phyloP scores from a whole-genome alignment of 306 rosid species.

The Acacia melanoxylon region DNA sequence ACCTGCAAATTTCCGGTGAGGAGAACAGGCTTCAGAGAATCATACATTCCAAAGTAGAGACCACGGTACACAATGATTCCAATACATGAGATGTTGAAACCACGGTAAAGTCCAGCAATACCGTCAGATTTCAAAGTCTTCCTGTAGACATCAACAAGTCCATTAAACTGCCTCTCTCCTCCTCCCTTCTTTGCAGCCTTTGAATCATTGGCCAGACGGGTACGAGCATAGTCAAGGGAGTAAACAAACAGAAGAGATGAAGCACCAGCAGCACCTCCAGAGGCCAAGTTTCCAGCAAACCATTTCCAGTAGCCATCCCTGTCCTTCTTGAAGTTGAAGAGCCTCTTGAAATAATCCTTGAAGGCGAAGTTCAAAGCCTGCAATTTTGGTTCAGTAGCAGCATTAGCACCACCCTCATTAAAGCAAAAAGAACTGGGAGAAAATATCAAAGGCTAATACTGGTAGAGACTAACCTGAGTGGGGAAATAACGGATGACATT shows the following conservation, averaged over 20 bases:
- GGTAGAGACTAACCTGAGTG: slow-evolving; percentile 53
- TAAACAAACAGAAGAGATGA: slow-evolving; percentile 82
- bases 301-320: slow-evolving; percentile 90
- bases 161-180: slow-evolving; percentile 87
- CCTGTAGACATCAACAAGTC: slow-evolving; percentile 80
- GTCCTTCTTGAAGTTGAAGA: slow-evolving; percentile 90
- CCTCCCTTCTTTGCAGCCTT: slow-evolving; percentile 96
- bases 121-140: slow-evolving; percentile 84
- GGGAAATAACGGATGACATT: slow-evolving; percentile 92
- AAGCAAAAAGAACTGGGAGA: neutral
- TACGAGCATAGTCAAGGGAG: slow-evolving; percentile 87
- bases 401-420: slow-evolving; percentile 19
- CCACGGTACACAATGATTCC: slow-evolving; percentile 93
- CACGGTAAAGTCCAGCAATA: slow-evolving; percentile 86
- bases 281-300: slow-evolving; percentile 88
- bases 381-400: slow-evolving; percentile 17
- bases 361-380: slow-evolving; percentile 94
- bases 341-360: slow-evolving; percentile 92
- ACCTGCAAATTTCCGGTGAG: slow-evolving; percentile 70
- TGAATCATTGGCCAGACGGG: slow-evolving; percentile 81
- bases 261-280: slow-evolving; percentile 93
- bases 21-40: slow-evolving; percentile 79
- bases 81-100: slow-evolving; percentile 80
- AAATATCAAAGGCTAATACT: neutral
- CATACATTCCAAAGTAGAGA: slow-evolving; percentile 88